These are phyloP conservation scores for Cocos nucifera DNA, from an alignment of 176 grass and related monocot species.

Conservation along the genomic window DNA sequence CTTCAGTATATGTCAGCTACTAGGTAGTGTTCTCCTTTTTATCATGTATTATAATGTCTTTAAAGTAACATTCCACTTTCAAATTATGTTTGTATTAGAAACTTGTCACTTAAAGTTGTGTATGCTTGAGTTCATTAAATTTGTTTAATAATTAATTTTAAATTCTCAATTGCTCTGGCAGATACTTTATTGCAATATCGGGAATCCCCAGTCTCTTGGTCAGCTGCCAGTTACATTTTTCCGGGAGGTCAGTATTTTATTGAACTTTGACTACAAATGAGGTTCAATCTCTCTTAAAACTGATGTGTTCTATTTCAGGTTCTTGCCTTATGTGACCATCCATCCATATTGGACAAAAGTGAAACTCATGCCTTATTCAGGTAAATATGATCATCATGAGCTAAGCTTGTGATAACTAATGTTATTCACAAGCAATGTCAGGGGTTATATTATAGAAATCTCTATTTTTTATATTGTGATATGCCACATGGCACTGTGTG, in stretches of 20 bases:
- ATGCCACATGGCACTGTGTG: too few relatives aligned
- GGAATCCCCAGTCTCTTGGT: constrained; percentile 62
- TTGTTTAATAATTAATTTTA: background rate
- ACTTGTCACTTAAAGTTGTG: too few relatives aligned
- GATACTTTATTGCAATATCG: constrained; percentile 63
- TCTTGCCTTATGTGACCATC: constrained; percentile 67
- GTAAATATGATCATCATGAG: constrained; percentile 3
- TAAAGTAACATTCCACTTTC: too few relatives aligned
- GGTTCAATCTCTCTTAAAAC: constrained; percentile 3
- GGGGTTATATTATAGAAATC: too few relatives aligned
- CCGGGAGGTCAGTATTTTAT: constrained; percentile 36
- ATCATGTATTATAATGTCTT: too few relatives aligned
- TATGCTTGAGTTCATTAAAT: background rate
- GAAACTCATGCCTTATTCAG: constrained; percentile 48
- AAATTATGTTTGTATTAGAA: too few relatives aligned
- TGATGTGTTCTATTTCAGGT: constrained; percentile 32
- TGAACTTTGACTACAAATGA: background rate
- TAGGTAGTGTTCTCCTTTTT: too few relatives aligned
- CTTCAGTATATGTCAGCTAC: too few relatives aligned
- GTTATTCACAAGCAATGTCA: too few relatives aligned
- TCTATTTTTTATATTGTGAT: too few relatives aligned
- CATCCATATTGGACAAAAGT: constrained; percentile 36
- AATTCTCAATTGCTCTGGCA: constrained; percentile 10
- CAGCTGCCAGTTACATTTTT: constrained; percentile 59
- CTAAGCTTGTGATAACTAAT: too few relatives aligned